Conservation (phyloP, 1,139 yeast species). For the Hansenula anomala region DNA sequence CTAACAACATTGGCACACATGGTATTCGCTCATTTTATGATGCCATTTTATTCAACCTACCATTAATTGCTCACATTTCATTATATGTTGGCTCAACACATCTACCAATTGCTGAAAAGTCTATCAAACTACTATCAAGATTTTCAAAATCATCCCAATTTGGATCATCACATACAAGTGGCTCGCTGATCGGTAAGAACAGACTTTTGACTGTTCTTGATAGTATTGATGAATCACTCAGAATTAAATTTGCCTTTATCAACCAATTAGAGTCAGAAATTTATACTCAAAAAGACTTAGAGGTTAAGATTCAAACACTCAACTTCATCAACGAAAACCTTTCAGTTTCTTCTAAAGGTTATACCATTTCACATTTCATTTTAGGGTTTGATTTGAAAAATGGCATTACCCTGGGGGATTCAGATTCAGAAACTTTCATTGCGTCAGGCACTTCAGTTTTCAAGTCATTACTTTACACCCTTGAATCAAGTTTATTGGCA, state of each 20-base stretch:
- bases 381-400: constrained; percentile 61
- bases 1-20: constrained; percentile 51
- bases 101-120: constrained; percentile 41
- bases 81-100: constrained; percentile 61
- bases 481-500: constrained; percentile 42
- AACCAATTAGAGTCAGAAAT: constrained; percentile 56
- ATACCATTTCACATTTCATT: constrained; percentile 64
- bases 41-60: constrained; percentile 61
- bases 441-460: constrained; percentile 51
- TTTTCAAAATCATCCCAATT: constrained; percentile 50
- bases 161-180: constrained; percentile 30
- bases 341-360: constrained; percentile 31
- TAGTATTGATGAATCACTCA: constrained; percentile 62
- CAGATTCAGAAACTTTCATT: constrained; percentile 40
- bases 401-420: constrained; percentile 36
- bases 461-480: constrained; percentile 43
- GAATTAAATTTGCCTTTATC: constrained; percentile 70
- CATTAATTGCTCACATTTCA: constrained; percentile 63
- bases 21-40: constrained; percentile 67
- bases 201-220: constrained; percentile 70
- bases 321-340: constrained; percentile 54
- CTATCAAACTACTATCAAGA: constrained; percentile 50
- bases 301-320: constrained; percentile 53
- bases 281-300: constrained; percentile 30
- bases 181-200: constrained; percentile 45